These are phyloP conservation scores for Fraxinus baroniana DNA, from an alignment of 305 asterid species.

Conservation along the genomic window DNA sequence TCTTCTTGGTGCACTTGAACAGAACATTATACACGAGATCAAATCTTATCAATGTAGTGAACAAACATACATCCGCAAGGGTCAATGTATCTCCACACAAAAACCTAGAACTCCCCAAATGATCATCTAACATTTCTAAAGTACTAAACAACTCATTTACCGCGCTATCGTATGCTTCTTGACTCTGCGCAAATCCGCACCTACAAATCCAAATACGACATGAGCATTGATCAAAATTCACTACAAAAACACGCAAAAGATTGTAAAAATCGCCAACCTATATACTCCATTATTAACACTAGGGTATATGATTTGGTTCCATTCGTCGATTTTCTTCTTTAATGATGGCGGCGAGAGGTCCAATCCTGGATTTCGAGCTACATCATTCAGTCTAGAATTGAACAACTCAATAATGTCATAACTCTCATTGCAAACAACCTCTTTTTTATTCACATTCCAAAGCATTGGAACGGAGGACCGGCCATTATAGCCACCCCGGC, in stretches of 20 bases:
- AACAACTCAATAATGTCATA: conserved; percentile 70
- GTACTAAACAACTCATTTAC: conserved; percentile 57
- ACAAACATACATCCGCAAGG: conserved; percentile 84
- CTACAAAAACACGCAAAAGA: background rate
- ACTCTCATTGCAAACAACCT: conserved; percentile 85
- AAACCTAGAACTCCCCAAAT: conserved; percentile 56
- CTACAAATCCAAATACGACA: conserved; percentile 29
- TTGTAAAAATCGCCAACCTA: conserved; percentile 37
- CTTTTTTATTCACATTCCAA: conserved; percentile 62
- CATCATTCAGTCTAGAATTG: conserved; percentile 58
- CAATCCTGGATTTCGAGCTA: conserved; percentile 51
- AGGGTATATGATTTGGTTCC: conserved; percentile 76
- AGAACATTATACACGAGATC: conserved; percentile 79
- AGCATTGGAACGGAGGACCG: conserved; percentile 89
- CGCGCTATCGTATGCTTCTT: conserved; percentile 70
- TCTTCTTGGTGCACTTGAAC: conserved; percentile 93
- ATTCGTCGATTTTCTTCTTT: conserved; percentile 51
- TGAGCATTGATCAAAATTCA: background rate
- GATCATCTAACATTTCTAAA: conserved; percentile 64
- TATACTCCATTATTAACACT: conserved; percentile 83
- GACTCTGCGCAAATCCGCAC: conserved; percentile 95
- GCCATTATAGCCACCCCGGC: conserved; percentile 68
- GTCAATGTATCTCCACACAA: conserved; percentile 74
- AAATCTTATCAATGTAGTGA: conserved; percentile 82
- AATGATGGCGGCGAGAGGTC: conserved; percentile 68